Evolutionary conservation across 2,329 filamentous ascomycete genomes (phyloP).

Genomic region (Trichoderma breve): DNA sequence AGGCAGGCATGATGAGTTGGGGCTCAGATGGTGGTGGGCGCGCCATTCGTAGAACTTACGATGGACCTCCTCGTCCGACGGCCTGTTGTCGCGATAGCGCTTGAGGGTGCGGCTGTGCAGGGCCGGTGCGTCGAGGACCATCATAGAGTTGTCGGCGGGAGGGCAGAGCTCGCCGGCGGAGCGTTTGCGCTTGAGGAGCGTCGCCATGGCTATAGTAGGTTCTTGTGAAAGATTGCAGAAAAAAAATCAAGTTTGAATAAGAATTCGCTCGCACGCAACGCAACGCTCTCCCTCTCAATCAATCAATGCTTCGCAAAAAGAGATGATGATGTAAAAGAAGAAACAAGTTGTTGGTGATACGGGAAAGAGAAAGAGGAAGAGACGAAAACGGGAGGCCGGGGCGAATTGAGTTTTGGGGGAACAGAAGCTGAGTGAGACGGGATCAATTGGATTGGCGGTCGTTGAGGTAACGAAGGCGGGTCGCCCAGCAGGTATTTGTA

Average conservation of each 20-base stretch:
- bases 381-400: not conserved
- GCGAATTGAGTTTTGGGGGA: slow-evolving; percentile 12
- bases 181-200: slow-evolving; percentile 63
- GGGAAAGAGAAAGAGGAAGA: not conserved
- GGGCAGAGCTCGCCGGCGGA: slow-evolving; percentile 57
- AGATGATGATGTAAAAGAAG: not conserved
- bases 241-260: not conserved
- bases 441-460: not conserved
- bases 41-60: slow-evolving; percentile 42
- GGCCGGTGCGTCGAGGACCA: slow-evolving; percentile 36
- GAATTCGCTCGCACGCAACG: not conserved
- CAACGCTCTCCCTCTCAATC: not conserved
- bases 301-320: not conserved
- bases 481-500: not conserved
- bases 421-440: not conserved
- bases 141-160: slow-evolving; percentile 34
- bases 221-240: not conserved
- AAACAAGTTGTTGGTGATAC: not conserved
- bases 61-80: slow-evolving; percentile 54
- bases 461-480: slow-evolving; percentile 13
- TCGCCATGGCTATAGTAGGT: slow-evolving; percentile 28
- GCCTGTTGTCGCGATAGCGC: slow-evolving; percentile 57
- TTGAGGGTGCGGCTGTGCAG: slow-evolving; percentile 60
- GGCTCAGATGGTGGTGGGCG: slow-evolving; percentile 20
- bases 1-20: slow-evolving; percentile 22